Evolutionary conservation across 306 rosid species (phyloP).

Genomic region (Prosopis cineraria): DNA sequence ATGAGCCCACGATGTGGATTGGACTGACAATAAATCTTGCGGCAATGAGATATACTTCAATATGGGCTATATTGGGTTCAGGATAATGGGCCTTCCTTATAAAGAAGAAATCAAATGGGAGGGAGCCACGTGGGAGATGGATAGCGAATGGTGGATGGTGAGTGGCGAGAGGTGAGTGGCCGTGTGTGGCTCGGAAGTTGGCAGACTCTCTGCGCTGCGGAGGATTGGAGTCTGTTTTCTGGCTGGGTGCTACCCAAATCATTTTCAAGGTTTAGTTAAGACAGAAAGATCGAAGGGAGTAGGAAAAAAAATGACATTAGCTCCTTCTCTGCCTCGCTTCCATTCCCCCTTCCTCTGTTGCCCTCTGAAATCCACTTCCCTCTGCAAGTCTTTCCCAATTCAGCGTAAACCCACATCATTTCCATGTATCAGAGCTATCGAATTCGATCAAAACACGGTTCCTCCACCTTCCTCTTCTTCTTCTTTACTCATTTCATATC

Average conservation of each 20-base stretch:
- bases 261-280: background rate
- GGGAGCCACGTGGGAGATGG: conserved; percentile 17
- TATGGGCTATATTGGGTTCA: background rate
- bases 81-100: background rate
- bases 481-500: no score
- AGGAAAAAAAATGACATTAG: conserved; percentile 65
- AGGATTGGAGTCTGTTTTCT: background rate
- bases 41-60: background rate
- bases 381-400: conserved; percentile 22
- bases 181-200: background rate
- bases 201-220: background rate
- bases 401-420: conserved; percentile 61
- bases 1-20: background rate
- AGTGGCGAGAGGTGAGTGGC: conserved; percentile 24
- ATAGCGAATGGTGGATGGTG: conserved; percentile 25
- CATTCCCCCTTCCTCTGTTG: conserved; percentile 68
- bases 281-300: conserved; percentile 2
- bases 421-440: conserved; percentile 82
- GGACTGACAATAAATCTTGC: no score
- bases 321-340: conserved; percentile 56
- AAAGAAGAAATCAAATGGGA: background rate
- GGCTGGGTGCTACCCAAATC: background rate
- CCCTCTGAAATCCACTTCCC: conserved; percentile 57
- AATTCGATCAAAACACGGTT: conserved; percentile 95
- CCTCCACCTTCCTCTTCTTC: background rate